A percentile compares a stretch with the other conserved stretches of the same genome.
These are phyloP conservation scores for Hypoxylon rickii DNA, from an alignment of 495 filamentous ascomycete species.

Conservation along the genomic window DNA sequence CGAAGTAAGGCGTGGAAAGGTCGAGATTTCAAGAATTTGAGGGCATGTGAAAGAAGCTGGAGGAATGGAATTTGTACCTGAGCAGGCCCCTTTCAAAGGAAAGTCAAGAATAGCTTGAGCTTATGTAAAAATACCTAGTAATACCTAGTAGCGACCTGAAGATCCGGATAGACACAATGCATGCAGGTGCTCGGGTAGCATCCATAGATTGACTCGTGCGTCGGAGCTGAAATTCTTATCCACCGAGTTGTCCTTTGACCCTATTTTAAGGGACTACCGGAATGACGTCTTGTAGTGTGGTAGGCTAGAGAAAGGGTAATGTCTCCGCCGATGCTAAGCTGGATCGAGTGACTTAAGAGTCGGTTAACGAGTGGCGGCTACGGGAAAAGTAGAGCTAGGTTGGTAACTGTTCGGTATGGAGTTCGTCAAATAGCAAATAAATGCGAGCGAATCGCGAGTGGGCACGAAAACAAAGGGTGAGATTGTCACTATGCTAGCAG, in stretches of 20 bases:
- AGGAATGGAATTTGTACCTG: constrained; percentile 1
- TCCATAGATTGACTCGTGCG: constrained; percentile 1
- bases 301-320: not conserved
- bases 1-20: not conserved
- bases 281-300: constrained; percentile 22
- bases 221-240: constrained; percentile 16
- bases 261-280: not conserved
- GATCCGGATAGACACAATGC: constrained; percentile 14
- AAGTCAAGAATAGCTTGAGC: not conserved
- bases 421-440: too few relatives aligned
- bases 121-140: too few relatives aligned
- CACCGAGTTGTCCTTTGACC: constrained; percentile 17
- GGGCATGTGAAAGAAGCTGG: constrained; percentile 11
- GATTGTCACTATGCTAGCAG: too few relatives aligned
- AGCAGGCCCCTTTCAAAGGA: constrained; percentile 12
- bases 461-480: not conserved
- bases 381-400: too few relatives aligned
- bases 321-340: not conserved
- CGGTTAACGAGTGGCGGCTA: not conserved
- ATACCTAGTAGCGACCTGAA: too few relatives aligned
- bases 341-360: not conserved
- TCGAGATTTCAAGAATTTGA: not conserved
- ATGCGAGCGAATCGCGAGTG: not conserved
- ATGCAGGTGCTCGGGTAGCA: not conserved
- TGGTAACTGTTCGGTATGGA: not conserved